A percentile compares a stretch with the other conserved stretches of the same genome.
Conservation (phyloP, 306 rosid genomes). For the Cucumis cinereus region DNA sequence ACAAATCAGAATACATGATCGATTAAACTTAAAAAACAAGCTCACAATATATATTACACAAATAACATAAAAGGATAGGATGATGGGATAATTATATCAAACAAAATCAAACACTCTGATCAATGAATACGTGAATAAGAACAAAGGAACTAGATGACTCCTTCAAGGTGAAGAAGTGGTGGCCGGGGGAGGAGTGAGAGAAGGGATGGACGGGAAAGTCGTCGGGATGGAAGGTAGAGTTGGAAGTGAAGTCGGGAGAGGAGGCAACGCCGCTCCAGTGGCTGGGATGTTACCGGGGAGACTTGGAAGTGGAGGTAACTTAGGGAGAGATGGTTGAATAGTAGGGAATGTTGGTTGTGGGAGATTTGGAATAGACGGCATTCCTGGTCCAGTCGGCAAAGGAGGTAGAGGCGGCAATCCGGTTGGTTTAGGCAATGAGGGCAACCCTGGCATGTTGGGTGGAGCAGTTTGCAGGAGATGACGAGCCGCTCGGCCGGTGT, state of each 20-base stretch:
- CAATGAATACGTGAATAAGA: not conserved
- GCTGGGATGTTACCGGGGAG: not conserved
- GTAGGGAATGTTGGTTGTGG: conserved; percentile 4
- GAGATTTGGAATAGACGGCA: not conserved
- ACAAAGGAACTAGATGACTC: not conserved
- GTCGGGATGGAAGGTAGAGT: not conserved
- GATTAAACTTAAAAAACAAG: not conserved
- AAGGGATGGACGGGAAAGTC: not conserved
- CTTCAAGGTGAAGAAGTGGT: not conserved
- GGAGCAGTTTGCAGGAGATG: conserved; percentile 6
- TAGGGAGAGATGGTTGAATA: not conserved
- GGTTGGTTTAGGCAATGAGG: not conserved
- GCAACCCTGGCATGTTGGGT: not conserved
- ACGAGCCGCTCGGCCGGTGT: not conserved
- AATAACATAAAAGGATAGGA: not conserved
- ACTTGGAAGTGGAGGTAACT: not conserved
- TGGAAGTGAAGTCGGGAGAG: not conserved
- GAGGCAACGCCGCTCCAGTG: not conserved
- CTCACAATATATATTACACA: not conserved
- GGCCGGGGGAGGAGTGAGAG: not conserved
- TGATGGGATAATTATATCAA: not conserved
- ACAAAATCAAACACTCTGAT: not conserved
- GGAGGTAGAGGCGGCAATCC: not conserved
- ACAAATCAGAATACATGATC: too few relatives aligned
- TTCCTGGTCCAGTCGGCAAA: not conserved